Evolutionary conservation across 2,329 filamentous ascomycete species (phyloP).

Genomic region (Dactylellina haptotyla): DNA sequence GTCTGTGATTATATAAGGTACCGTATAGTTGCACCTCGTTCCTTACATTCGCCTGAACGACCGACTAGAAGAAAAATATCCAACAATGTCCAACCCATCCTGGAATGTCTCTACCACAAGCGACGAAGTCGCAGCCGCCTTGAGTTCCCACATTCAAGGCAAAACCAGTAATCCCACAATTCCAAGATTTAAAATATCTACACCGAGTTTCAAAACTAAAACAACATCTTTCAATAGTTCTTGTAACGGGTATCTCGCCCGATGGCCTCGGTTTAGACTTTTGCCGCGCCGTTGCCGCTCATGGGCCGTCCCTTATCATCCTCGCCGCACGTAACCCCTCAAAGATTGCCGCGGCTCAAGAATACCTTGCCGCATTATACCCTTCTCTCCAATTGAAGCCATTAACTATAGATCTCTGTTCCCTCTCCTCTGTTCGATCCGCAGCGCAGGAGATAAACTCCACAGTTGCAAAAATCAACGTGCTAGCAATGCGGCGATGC

Average conservation of each 20-base stretch:
- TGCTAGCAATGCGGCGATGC: conserved; percentile 63
- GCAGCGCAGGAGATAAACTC: conserved; percentile 61
- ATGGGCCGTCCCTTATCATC: conserved; percentile 63
- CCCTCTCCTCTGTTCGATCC: conserved; percentile 61
- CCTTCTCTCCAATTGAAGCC: conserved; percentile 60
- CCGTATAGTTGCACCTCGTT: no score
- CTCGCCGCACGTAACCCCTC: conserved; percentile 63
- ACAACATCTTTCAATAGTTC: conserved; percentile 55
- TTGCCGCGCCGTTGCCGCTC: conserved; percentile 61
- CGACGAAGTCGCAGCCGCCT: conserved; percentile 44
- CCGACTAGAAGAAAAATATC: no score
- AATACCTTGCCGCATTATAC: conserved; percentile 59
- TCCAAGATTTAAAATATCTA: background rate
- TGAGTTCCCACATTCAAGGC: conserved; percentile 38
- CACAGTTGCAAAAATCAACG: conserved; percentile 61
- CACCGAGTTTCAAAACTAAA: background rate
- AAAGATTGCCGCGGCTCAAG: conserved; percentile 62
- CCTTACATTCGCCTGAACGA: no score
- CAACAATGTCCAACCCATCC: conserved; percentile 48
- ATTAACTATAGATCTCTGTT: conserved; percentile 63
- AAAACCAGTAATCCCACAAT: conserved; percentile 27
- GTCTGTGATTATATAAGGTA: no score
- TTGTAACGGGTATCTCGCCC: conserved; percentile 64
- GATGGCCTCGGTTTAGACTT: conserved; percentile 62
- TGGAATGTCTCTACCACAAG: conserved; percentile 41